Conservation (phyloP, 2,329 filamentous ascomycete genomes). For the Microcyclospora pomicola region DNA sequence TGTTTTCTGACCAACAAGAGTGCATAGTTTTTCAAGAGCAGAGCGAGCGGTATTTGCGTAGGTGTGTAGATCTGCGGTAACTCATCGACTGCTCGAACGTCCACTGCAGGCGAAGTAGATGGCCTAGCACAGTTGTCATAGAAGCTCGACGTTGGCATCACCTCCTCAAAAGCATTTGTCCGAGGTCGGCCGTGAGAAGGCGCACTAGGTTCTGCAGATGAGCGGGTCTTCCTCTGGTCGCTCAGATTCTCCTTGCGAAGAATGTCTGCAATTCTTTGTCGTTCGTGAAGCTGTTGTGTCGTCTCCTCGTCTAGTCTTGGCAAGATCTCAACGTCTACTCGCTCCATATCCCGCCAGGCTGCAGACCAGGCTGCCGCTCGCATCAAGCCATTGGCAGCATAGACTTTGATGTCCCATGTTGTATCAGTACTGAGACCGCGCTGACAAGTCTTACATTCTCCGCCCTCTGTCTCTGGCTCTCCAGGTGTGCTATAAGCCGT, state of each 20-base stretch:
- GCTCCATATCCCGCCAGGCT: conserved; percentile 95
- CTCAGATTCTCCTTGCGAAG: conserved; percentile 29
- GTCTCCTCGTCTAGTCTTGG: conserved; percentile 51
- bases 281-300: conserved; percentile 44
- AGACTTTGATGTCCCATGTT: conserved; percentile 71
- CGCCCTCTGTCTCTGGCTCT: neutral
- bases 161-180: too few species aligned
- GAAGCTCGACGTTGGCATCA: too few species aligned
- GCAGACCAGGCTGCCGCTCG: conserved; percentile 80
- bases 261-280: neutral
- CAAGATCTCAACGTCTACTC: conserved; percentile 86
- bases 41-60: conserved; percentile 37
- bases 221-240: conserved; percentile 3
- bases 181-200: too few species aligned
- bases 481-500: conserved; percentile 12
- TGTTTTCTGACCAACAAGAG: conserved; percentile 30
- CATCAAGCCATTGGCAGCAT: conserved; percentile 91
- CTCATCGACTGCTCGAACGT: conserved; percentile 1
- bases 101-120: neutral
- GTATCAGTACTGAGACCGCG: conserved; percentile 25
- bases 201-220: neutral
- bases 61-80: conserved; percentile 19
- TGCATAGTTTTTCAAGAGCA: conserved; percentile 41
- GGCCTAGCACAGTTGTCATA: neutral
- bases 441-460: conserved; percentile 21